Evolutionary conservation across 1,284 basidiomycete species (phyloP).

Genomic region (Naganishia sp.): DNA sequence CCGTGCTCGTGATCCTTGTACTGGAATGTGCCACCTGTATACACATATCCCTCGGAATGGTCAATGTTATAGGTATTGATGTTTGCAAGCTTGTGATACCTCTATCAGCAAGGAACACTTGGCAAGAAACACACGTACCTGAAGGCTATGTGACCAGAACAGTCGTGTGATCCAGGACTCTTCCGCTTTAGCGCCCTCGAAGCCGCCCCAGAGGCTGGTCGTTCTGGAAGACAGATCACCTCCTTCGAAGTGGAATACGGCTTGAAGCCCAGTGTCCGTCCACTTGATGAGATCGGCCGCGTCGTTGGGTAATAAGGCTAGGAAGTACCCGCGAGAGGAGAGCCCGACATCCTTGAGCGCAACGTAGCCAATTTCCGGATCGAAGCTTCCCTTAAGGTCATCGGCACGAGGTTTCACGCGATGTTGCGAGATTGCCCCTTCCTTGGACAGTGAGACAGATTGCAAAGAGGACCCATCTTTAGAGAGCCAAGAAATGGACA

Average conservation of each 20-base stretch:
- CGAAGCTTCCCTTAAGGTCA: neutral
- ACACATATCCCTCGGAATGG: conserved; percentile 59
- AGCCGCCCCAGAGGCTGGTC: conserved; percentile 53
- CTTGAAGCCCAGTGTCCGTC: conserved; percentile 1
- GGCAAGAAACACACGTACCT: conserved; percentile 56
- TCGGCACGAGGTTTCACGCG: neutral
- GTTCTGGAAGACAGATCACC: conserved; percentile 14
- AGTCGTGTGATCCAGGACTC: conserved; percentile 67
- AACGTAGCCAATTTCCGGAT: conserved; percentile 25
- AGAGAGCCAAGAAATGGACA: conserved; percentile 22
- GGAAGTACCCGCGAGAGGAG: conserved; percentile 46
- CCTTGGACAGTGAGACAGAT: neutral
- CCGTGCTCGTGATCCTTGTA: conserved; percentile 74
- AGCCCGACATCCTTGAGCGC: conserved; percentile 43
- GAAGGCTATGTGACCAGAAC: conserved; percentile 67
- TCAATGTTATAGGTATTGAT: conserved; percentile 65
- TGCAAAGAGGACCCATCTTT: neutral
- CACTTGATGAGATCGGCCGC: conserved; percentile 59
- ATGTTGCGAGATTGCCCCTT: neutral
- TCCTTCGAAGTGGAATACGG: conserved; percentile 20
- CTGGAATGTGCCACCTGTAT: conserved; percentile 66
- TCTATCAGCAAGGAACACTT: neutral
- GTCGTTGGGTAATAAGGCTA: conserved; percentile 60
- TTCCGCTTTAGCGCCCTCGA: conserved; percentile 57
- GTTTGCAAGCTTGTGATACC: conserved; percentile 44